Base-by-base conservation (phyloP, 768 basidiomycete species). In the Galerina sulciceps region DNA sequence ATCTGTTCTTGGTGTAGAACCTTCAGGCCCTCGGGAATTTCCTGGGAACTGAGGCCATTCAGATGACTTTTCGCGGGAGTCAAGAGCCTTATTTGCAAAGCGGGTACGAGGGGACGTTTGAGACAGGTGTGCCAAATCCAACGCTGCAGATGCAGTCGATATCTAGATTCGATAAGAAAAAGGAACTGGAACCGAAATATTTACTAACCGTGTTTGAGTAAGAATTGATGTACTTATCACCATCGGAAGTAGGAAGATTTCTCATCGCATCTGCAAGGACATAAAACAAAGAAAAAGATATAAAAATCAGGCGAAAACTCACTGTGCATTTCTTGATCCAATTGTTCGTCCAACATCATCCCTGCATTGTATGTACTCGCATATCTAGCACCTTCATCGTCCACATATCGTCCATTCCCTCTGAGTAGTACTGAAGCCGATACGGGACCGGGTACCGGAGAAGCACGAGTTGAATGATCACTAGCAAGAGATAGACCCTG, bases 291-390 rank as follows among this genome's bases (percentile, higher is more conserved):
- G 50, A 50, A 38, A 31, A 55, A 31, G 11, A 36, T 8, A 38
- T 14, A 55, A 37, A 43, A 50, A 59, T 34, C 23, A 45, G n/a
- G 31, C 42, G 8, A 41, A 23, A 15, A 82, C 90, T 66, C 65
- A 94, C 94, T 94, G 69, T 95, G 89, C 86, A 96, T 94, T 71
- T 96, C 94, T 75, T 93, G 87, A 69, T 96, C 94, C 64, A 96
- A 75, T 68, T 96, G 93, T 72, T 96, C 91, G 65, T 96, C 94
- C 60, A 96, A 77, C 86, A 96, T 88, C 88, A 94, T 89, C 31
- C 91, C 92, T 40, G 90, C 85, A 68, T 93, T 93, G 72, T 86
- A 92, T 35, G 80, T 80, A 60, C 81, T 86, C 8, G 84, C 84
- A 68, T 86, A 85, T 48, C 79, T 81, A 13, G 79, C 74, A 40